Percentiles rank a stretch among this genome's conserved stretches.
These are phyloP conservation scores for Pueraria montana DNA, from an alignment of 306 rosid genomes.

Conservation along the genomic window DNA sequence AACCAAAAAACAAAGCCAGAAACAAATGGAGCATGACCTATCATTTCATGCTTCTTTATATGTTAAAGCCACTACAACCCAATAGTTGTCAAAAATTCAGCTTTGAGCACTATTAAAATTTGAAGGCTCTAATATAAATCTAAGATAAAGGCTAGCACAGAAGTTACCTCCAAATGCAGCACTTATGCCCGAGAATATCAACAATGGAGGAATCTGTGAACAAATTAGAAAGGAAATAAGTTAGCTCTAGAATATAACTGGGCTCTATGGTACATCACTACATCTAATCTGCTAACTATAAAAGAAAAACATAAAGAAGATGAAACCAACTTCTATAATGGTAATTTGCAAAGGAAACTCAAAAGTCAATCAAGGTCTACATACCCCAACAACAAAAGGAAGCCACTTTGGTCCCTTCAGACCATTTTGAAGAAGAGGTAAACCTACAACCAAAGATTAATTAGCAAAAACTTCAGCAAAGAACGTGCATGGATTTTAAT, in stretches of 20 bases:
- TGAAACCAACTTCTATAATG: slow-evolving; percentile 41
- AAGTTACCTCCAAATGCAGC: slow-evolving; percentile 92
- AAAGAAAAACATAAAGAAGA: slow-evolving; percentile 26
- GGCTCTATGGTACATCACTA: slow-evolving; percentile 14
- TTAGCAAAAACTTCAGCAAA: slow-evolving; percentile 48
- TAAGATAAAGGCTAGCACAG: not conserved
- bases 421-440: slow-evolving; percentile 81
- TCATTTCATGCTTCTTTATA: slow-evolving; percentile 1
- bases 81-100: slow-evolving; percentile 28
- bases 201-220: slow-evolving; percentile 83
- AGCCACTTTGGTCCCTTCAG: slow-evolving; percentile 98
- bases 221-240: slow-evolving; percentile 32
- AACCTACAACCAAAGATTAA: slow-evolving; percentile 65
- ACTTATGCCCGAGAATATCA: slow-evolving; percentile 79
- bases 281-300: not conserved
- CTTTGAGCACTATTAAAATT: not conserved
- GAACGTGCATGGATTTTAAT: not conserved
- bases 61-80: not conserved
- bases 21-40: not conserved
- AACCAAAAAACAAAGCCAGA: not conserved
- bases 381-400: slow-evolving; percentile 91
- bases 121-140: not conserved
- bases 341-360: slow-evolving; percentile 28
- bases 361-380: slow-evolving; percentile 46
- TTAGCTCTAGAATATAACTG: slow-evolving; percentile 37